Base-by-base conservation (phyloP, 768 basidiomycete species). In the Lentinula sp. region DNA sequence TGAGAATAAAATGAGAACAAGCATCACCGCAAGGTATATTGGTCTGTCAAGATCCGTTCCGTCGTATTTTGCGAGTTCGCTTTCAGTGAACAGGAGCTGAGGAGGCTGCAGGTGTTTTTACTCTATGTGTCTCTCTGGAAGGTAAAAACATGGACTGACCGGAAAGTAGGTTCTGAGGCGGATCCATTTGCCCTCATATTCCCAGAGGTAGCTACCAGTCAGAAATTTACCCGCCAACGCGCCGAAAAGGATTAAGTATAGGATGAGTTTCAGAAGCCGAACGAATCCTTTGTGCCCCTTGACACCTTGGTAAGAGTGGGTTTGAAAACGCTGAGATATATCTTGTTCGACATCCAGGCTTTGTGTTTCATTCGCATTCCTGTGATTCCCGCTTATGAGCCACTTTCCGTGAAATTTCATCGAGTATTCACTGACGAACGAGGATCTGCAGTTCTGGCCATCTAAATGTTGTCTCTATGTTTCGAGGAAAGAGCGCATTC, bases 121-220 rank as follows among this genome's bases (percentile, higher is more conserved):
- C 16, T 28, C 39, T 34, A 35, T 53, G 39, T 37, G 13, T 37
- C 32, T 23, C 35, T 52, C 18, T 58, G 49, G 46, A 34, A 8
- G 5, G 49, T 34, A 18, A 15, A 49, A 37, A 21, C 42, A 51
- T 16, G 32, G 39, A 72, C 79, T 67, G 61, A 88, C 87, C 56
- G 90, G 86, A 76, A 81, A 83, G 67, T 83, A 84, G 4, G 82
- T 82, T 75, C 84, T 84, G 56, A 85, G 67, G 51, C 80, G 76
- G 34, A 75, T 66, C 82, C 84, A 88, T 69, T 84, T 84, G 63
- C 81, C 82, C 63, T 88, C 79, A 67, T 87, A 84, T 64, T 94
- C 92, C 93, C 93, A 97, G 21, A 85, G 73, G 70, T 85, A 92
- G 69, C 87, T 91, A n/a, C 88, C 91, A 0, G 91, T 91, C 69